Base-by-base conservation (phyloP, 306 rosid genomes). In the Glycyrrhiza uralensis region DNA sequence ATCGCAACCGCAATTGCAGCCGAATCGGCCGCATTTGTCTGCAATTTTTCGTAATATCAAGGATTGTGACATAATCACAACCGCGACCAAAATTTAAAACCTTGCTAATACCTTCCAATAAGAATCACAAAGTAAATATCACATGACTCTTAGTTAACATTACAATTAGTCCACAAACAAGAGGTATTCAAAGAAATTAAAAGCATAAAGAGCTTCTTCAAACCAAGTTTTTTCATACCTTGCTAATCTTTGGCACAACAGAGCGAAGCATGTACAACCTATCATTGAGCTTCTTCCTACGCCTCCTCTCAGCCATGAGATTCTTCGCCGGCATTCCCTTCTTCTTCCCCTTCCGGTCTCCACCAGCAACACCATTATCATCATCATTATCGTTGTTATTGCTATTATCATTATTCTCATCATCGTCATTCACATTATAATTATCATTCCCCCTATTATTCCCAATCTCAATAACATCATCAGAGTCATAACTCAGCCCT, bases 201-300 rank as follows among this genome's bases (percentile, higher is more conserved):
- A 7, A 28, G 24, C 19, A 19, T 1, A 29, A 19, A 50, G 28
- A 4, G n/a, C n/a, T n/a, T n/a, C 10, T 4, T 60, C 28, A 15
- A 58, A 15, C 3, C 6, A 36, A 61, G 35, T 4, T 17, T 41
- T 18, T 3, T 18, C 15, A 76, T 82, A 95, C 99, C 94, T 95
- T 95, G 84, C 93, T 91, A 54, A 94, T 94, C 72, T 89, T 94
- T 1, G 99, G 99, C 47, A 94, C 99, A 49, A 91, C 87, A 29
- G 99, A 91, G 81, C 99, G 84, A 52, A 94, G 96, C 90, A 84
- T 88, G 78, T 94, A 89, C 72, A 94, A 79, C 76, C 93, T 81
- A 77, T 94, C 99, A 70, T 85, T 85, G 29, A 94, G 96, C 75
- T 91, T 94, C 89, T 94, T 86, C 80, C 99, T 72, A 7, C 99